Conservation (phyloP, 23 red algal genomes). For the Gracilaria domingensis region DNA sequence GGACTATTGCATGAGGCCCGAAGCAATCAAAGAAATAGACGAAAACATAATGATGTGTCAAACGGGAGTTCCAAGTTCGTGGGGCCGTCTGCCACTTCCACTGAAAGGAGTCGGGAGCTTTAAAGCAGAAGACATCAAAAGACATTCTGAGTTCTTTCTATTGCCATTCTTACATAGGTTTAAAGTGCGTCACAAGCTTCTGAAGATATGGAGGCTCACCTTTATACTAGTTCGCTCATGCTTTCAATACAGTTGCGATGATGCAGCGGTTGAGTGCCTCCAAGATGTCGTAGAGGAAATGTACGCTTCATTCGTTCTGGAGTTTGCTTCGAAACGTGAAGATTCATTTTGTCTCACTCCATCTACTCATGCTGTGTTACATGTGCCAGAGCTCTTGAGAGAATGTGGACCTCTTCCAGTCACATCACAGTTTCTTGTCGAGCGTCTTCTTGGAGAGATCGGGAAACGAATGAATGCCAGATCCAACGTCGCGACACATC, state of each 20-base stretch:
- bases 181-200: not conserved
- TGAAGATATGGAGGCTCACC: not conserved
- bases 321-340: not conserved
- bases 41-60: not conserved
- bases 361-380: not conserved
- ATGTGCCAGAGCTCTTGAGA: constrained; percentile 8
- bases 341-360: constrained; percentile 20
- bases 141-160: not conserved
- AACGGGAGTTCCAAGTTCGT: not conserved
- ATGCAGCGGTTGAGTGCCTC: not conserved
- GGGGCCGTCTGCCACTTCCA: not conserved
- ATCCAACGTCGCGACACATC: not conserved
- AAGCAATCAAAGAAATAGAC: not conserved
- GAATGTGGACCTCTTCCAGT: not conserved
- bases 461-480: not conserved
- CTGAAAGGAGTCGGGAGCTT: not conserved
- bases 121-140: constrained; percentile 14
- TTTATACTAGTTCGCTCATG: not conserved
- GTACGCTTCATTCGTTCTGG: not conserved
- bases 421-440: constrained; percentile 25
- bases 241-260: not conserved
- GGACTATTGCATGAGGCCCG: not conserved
- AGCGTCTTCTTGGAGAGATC: constrained; percentile 1
- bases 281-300: not conserved
- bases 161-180: not conserved